Conservation (phyloP, 2,329 filamentous ascomycete genomes). For the Grosmannia serpens region DNA sequence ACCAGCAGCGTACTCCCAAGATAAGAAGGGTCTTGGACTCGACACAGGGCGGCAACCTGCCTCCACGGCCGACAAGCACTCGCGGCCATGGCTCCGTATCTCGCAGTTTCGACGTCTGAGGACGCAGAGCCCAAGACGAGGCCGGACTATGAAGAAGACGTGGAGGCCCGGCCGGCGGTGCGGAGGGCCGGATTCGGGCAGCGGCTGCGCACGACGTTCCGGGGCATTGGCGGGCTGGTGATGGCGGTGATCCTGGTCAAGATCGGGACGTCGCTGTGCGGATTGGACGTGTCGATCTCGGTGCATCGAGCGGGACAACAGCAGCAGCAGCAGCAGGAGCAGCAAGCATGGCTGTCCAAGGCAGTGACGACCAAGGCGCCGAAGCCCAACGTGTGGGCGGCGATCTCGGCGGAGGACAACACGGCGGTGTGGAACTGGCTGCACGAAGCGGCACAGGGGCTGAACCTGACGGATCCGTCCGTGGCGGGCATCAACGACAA, state of each 20-base stretch:
- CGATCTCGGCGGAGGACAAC: constrained; percentile 29
- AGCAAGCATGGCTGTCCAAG: neutral
- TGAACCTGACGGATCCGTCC: constrained; percentile 31
- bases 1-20: too few species aligned
- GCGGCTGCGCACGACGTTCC: neutral
- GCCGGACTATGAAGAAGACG: neutral
- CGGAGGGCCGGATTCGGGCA: neutral
- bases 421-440: constrained; percentile 30
- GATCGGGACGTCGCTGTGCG: neutral
- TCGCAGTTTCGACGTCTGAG: neutral
- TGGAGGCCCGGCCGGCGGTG: neutral
- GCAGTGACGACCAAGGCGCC: constrained; percentile 18
- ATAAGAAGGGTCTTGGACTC: too few species aligned
- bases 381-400: constrained; percentile 28
- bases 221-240: neutral
- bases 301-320: neutral
- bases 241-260: neutral
- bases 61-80: too few species aligned
- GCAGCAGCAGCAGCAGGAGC: neutral
- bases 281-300: neutral
- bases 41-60: too few species aligned
- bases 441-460: constrained; percentile 24
- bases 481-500: constrained; percentile 30
- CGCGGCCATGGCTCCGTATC: neutral
- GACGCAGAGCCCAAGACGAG: neutral